Percentiles rank a stretch among this genome's conserved stretches.
phyloP scores from a whole-genome alignment of 2,329 filamentous ascomycete genomes.

The Aphanocladium album region DNA sequence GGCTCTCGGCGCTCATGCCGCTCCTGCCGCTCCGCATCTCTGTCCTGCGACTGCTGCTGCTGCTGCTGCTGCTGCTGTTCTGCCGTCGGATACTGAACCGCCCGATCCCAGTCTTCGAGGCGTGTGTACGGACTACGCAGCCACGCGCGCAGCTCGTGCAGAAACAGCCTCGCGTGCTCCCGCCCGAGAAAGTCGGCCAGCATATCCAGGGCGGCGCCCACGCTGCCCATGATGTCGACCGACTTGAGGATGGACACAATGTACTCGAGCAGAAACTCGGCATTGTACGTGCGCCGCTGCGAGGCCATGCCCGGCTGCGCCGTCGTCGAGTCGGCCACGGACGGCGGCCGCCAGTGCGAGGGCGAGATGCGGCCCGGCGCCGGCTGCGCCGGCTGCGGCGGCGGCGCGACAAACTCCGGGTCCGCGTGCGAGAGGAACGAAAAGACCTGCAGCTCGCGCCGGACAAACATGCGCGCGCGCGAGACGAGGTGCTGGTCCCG shows the following conservation, averaged over 20 bases:
- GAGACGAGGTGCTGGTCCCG: constrained; percentile 63
- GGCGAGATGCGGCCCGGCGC: too few species aligned
- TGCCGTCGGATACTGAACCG: too few species aligned
- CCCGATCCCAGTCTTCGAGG: constrained; percentile 80
- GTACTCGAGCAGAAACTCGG: constrained; percentile 83
- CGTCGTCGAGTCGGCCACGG: constrained; percentile 14
- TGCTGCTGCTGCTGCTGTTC: too few species aligned
- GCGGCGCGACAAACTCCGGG: too few species aligned
- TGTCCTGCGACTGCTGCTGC: too few species aligned
- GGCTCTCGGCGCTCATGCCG: too few species aligned
- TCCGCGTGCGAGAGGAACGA: constrained; percentile 49
- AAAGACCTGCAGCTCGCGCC: constrained; percentile 81
- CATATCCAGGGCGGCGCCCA: constrained; percentile 74
- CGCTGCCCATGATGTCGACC: constrained; percentile 73
- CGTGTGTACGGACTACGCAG: constrained; percentile 71
- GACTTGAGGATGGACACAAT: constrained; percentile 78
- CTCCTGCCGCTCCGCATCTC: too few species aligned
- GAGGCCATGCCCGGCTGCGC: constrained; percentile 20
- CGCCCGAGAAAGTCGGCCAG: constrained; percentile 73
- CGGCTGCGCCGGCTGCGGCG: too few species aligned
- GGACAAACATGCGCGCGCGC: constrained; percentile 73
- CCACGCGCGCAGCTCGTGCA: constrained; percentile 82
- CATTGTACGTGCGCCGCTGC: constrained; percentile 54
- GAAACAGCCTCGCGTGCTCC: constrained; percentile 66
- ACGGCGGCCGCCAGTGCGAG: not conserved